Percentiles rank a stretch among this genome's conserved stretches.
These are phyloP conservation scores for Scytalidium sp. DNA, from an alignment of 2,329 filamentous ascomycete genomes.

Conservation along the genomic window DNA sequence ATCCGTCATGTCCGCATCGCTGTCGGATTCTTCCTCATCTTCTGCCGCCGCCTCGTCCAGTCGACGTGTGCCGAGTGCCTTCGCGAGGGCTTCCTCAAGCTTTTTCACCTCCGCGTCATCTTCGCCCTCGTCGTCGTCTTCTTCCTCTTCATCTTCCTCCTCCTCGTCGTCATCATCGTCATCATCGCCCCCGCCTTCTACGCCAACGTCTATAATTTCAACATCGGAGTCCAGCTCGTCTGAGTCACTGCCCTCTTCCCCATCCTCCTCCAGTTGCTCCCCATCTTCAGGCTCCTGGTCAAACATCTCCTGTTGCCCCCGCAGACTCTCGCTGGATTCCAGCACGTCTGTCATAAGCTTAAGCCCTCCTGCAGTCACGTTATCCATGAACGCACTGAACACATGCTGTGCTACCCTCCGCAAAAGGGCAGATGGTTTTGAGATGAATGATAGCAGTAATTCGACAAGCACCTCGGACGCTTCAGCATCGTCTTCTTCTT, in stretches of 20 bases:
- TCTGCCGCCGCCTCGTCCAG: conserved; percentile 49
- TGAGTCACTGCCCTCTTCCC: conserved; percentile 26
- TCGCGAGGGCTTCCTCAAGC: conserved; percentile 70
- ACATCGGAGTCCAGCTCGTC: conserved; percentile 42
- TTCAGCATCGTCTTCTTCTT: conserved; percentile 50
- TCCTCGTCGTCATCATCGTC: conserved; percentile 39
- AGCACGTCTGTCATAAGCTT: conserved; percentile 66
- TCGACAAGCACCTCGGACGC: conserved; percentile 77
- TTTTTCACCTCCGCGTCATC: conserved; percentile 36
- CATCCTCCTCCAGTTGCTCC: conserved; percentile 41
- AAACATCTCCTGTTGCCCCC: conserved; percentile 85
- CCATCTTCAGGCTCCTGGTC: conserved; percentile 62
- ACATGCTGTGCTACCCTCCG: conserved; percentile 85
- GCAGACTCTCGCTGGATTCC: conserved; percentile 72
- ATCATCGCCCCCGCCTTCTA: conserved; percentile 35
- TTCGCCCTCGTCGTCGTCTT: conserved; percentile 32
- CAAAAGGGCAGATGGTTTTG: conserved; percentile 80
- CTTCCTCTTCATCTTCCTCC: conserved; percentile 35
- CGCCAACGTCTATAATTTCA: conserved; percentile 46
- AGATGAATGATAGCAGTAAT: conserved; percentile 84
- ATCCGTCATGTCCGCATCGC: conserved; percentile 85
- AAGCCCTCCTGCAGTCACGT: conserved; percentile 71
- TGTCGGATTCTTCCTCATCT: conserved; percentile 52
- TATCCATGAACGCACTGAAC: conserved; percentile 75
- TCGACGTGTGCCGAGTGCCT: conserved; percentile 70